These are phyloP conservation scores for Podaxis sp. DNA, from an alignment of 768 basidiomycete species.

Conservation along the genomic window DNA sequence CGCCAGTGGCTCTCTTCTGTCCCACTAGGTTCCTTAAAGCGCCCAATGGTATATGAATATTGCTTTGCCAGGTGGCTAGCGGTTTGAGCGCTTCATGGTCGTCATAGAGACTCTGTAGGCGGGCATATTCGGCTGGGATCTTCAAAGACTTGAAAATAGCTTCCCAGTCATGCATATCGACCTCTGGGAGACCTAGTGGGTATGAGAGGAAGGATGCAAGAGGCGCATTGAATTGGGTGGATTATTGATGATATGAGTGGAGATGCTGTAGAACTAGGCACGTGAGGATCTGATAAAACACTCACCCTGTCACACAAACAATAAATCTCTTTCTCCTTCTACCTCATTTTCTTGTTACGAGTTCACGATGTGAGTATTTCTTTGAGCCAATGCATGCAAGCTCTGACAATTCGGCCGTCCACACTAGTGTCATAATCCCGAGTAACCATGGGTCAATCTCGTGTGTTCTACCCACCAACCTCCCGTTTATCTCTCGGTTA, in stretches of 20 bases:
- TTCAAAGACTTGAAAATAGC: neutral
- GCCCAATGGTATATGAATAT: neutral
- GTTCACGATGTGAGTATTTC: neutral
- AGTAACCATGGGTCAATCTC: constrained; percentile 15
- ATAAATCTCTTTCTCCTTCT: neutral
- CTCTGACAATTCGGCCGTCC: neutral
- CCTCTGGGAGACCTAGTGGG: neutral
- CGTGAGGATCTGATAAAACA: constrained; percentile 16
- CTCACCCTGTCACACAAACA: neutral
- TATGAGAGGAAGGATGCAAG: neutral
- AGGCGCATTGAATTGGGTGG: neutral
- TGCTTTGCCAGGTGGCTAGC: neutral
- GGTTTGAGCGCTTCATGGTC: constrained; percentile 1
- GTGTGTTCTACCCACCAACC: neutral
- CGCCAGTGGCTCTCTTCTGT: neutral
- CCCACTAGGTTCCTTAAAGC: neutral
- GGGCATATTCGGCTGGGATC: constrained; percentile 4
- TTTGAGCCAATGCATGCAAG: too few relatives aligned
- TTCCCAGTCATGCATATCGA: constrained; percentile 1
- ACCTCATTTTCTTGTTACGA: neutral
- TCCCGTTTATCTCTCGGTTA: neutral
- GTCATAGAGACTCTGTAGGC: neutral
- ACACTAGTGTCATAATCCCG: neutral
- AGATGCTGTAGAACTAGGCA: constrained; percentile 4
- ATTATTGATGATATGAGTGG: neutral